Percentiles rank a stretch among this genome's conserved stretches.
These are phyloP conservation scores for Baorangia bicolor DNA, from an alignment of 768 basidiomycete genomes.

Conservation along the genomic window DNA sequence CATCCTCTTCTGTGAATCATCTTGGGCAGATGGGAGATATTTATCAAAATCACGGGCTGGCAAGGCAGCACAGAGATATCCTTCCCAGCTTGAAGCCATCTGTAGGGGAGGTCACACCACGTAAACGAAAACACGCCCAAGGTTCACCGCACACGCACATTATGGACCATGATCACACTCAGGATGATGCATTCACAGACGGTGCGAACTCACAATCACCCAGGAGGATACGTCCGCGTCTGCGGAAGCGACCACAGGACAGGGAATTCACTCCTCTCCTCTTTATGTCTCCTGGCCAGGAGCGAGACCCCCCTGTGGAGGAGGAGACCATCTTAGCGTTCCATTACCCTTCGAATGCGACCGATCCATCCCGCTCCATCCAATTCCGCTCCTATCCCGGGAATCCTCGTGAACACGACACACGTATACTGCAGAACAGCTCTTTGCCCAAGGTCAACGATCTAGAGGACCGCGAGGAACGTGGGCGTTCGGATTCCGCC, in stretches of 20 bases:
- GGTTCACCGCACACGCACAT: neutral
- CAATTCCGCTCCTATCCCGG: neutral
- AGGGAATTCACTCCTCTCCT: constrained; percentile 27
- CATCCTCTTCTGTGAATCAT: neutral
- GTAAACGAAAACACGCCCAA: constrained; percentile 20
- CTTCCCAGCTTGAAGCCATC: neutral
- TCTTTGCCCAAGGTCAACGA: neutral
- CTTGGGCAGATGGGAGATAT: neutral
- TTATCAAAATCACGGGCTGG: neutral
- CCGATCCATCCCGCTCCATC: neutral
- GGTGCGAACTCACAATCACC: neutral
- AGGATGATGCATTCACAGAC: neutral
- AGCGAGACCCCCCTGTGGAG: neutral
- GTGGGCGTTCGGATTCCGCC: constrained; percentile 9
- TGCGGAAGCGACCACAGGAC: constrained; percentile 2
- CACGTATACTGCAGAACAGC: constrained; percentile 1
- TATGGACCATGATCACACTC: neutral
- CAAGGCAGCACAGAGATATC: neutral
- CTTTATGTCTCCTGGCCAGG: constrained; percentile 11
- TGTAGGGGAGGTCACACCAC: neutral
- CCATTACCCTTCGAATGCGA: neutral
- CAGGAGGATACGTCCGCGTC: constrained; percentile 10
- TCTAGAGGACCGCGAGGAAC: neutral
- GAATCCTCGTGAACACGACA: neutral
- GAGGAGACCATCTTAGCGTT: constrained; percentile 2